phyloP scores from a whole-genome alignment of 1,139 yeast genomes.

The Scheffersomyces quercinus region DNA sequence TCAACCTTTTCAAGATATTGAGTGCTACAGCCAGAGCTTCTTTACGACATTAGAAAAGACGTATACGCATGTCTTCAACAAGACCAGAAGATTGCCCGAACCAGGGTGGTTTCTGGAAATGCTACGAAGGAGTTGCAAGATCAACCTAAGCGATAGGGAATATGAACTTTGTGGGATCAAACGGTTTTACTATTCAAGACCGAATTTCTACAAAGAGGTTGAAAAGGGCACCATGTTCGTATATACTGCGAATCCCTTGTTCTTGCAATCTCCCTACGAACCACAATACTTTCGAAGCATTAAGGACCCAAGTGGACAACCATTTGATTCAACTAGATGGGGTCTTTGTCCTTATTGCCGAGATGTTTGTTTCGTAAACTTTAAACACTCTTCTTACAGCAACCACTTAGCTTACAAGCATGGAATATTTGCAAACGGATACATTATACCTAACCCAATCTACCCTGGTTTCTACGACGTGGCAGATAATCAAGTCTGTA shows the following conservation, averaged over 20 bases:
- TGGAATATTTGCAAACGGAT: constrained; percentile 25
- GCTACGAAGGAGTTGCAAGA: too few species aligned
- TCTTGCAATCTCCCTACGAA: constrained; percentile 5
- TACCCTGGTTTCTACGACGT: constrained; percentile 15
- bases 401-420: constrained; percentile 37
- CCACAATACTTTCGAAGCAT: constrained; percentile 4
- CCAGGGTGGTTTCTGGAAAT: too few species aligned
- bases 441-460: constrained; percentile 19
- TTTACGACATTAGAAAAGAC: too few species aligned
- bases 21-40: too few species aligned
- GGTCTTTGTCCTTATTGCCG: constrained; percentile 39
- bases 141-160: too few species aligned
- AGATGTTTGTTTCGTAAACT: constrained; percentile 24
- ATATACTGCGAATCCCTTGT: constrained; percentile 1
- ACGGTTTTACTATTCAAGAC: too few species aligned
- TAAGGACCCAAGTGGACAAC: background rate
- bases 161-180: too few species aligned
- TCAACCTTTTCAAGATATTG: too few species aligned
- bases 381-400: constrained; percentile 34
- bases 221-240: background rate
- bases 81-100: too few species aligned
- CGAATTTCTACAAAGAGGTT: too few species aligned
- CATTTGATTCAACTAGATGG: constrained; percentile 23
- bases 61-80: too few species aligned
- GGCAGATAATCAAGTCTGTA: constrained; percentile 9